Evolutionary conservation across 1,284 basidiomycete genomes (phyloP), one percentile per base, ranked within the genome.

Genomic region (Puccinia triticina): DNA sequence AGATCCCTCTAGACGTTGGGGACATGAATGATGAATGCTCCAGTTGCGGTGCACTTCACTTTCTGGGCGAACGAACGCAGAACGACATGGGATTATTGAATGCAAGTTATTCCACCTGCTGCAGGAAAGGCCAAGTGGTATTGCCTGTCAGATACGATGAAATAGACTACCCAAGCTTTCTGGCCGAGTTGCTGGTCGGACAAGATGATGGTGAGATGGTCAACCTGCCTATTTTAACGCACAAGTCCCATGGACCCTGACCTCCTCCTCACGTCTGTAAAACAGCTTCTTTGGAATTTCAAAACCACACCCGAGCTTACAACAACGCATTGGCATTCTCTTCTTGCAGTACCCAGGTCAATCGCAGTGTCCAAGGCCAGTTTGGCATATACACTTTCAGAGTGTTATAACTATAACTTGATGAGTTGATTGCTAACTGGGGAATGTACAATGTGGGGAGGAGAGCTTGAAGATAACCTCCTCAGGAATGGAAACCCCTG

Each of bases 301-400:
- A 59, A 29, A 29, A 10, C 7, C 21, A 59, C 8, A 59, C 23
- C 55, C 29, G 55, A 5, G 21, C 29, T 7, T 74, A 74, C 48
- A 74, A 74, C 26, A 74, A 74, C 50, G 72, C 40, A 2, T 50
- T 74, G 16, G 18, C 72, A 10, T 74, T 74, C 48, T 29, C 72
- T 2, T 74, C 72, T 3, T 26, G n/a, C 53, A 46, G 72, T 8
- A 29, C 48, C 16, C 10, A 53, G 43, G 8, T 74, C 2, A 46
- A 74, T 29, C 40, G 29, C 18, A 2, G n/a, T 2, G 48, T 53
- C 8, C 43, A 74, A 48, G 72, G 72, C 5, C 8, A 59, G 4
- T 11, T 10, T 8, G 72, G 72, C 2, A 23, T 43, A 46, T 59
- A 34, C 32, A 59, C 53, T 1, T 77, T 77, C 55, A n/a, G n/a